These are phyloP conservation scores for Lichtheimia ornata DNA, from an alignment of 371 early-diverging fungal species.

Conservation along the genomic window DNA sequence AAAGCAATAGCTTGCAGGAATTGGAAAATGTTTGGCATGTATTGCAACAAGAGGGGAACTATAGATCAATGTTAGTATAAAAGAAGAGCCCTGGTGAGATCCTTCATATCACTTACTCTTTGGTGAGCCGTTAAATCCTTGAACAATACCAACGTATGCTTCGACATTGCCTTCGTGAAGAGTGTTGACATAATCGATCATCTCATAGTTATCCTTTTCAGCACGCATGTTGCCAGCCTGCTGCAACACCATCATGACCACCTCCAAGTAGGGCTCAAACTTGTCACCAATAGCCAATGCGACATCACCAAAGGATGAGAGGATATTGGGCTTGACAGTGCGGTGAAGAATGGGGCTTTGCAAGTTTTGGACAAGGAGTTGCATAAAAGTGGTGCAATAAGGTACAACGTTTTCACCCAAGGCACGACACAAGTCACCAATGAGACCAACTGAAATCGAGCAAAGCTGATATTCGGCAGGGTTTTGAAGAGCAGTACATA, in stretches of 20 bases:
- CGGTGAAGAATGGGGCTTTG: constrained; percentile 75
- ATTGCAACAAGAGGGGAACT: constrained; percentile 64
- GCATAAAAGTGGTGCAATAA: constrained; percentile 87
- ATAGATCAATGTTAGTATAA: constrained; percentile 6
- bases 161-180: constrained; percentile 90
- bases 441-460: constrained; percentile 89
- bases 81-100: background rate
- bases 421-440: constrained; percentile 95
- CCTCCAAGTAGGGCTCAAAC: constrained; percentile 83
- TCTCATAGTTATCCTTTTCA: constrained; percentile 66
- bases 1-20: constrained; percentile 70
- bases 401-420: constrained; percentile 69
- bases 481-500: constrained; percentile 82
- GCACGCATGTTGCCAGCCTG: constrained; percentile 80
- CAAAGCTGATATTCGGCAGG: constrained; percentile 89
- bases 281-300: constrained; percentile 90
- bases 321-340: constrained; percentile 89
- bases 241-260: constrained; percentile 83
- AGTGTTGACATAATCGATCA: constrained; percentile 81
- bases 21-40: constrained; percentile 70
- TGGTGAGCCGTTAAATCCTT: constrained; percentile 76
- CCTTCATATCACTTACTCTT: constrained; percentile 22
- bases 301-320: constrained; percentile 97
- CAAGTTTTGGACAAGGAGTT: constrained; percentile 75
- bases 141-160: constrained; percentile 93